Base-by-base conservation (phyloP, 441 rosid genomes). In the Euphorbia corollata region DNA sequence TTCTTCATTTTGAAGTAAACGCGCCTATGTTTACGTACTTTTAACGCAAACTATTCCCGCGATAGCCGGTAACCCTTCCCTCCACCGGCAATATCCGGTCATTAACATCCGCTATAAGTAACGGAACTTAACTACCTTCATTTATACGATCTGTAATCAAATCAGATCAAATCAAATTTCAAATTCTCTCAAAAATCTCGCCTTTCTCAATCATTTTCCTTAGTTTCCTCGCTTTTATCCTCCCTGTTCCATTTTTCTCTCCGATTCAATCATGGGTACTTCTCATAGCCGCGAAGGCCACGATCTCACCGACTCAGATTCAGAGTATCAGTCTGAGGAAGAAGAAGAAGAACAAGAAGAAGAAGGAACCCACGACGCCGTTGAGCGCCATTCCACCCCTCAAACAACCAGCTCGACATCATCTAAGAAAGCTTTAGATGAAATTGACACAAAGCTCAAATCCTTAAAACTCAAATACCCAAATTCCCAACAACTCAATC, bases 231-330 rank as follows among this genome's bases (percentile, higher is more conserved):
- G 8, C 8, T 11, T 20, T 34, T 15, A 30, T 9, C 45, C 10
- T 0, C 8, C 60, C 51, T 20, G 43, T 12, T 13, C 64, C 65
- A 67, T 71, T 67, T 30, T 18, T 51, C 56, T 4, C 68, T 64
- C 66, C 62, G 67, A 24, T 20, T 50, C 23, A 23, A 27, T 27
- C 32, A 87, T 91, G 99, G 99, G 98, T 22, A 85, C 80, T 16
- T 64, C 88, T 56, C 96, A 89, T 24, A 94, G 98, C 80, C 94
- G 89, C 18, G 90, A 88, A 69, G 94, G 92, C 63, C 77, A 79
- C 7, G 88, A 86, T 51, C 77, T 91, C 53, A 80, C 87, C 11
- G 93, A 87, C 77, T 85, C 92, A 0, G 97, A 91, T 13, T 83
- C 80, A 39, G 93, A 85, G 18, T 75, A 73, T 61, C 75, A 69